phyloP scores from a whole-genome alignment of 164 flowering plant species.

The Taxillus chinensis region DNA sequence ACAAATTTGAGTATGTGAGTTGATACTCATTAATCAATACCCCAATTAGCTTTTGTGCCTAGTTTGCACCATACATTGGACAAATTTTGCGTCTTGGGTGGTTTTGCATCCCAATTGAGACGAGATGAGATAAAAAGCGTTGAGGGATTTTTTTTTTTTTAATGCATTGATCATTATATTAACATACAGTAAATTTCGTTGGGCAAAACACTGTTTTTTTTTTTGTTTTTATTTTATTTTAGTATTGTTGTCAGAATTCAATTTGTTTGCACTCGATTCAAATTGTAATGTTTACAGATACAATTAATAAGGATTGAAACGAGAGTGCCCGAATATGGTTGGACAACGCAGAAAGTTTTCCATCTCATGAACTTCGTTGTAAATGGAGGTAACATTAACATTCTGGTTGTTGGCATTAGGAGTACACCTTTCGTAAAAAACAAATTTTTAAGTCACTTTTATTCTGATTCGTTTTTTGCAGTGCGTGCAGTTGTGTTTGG shows the following conservation, averaged over 20 bases:
- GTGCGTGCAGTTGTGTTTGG: constrained; percentile 93
- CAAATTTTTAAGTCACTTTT: not conserved
- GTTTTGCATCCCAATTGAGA: no score
- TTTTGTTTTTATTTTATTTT: no score
- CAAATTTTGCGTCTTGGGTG: no score
- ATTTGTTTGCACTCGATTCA: not conserved
- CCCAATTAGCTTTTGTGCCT: no score
- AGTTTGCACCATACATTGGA: no score
- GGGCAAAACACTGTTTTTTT: no score
- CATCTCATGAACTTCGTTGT: constrained; percentile 96
- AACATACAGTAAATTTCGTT: no score
- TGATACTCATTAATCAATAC: no score
- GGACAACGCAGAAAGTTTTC: constrained; percentile 98
- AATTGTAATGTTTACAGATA: constrained; percentile 32
- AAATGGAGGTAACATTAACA: constrained; percentile 65
- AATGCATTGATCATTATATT: no score
- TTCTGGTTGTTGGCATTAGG: not conserved
- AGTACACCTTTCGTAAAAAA: not conserved
- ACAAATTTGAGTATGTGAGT: no score
- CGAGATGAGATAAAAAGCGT: no score
- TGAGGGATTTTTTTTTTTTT: no score
- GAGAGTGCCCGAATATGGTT: constrained; percentile 92
- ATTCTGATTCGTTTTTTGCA: constrained; percentile 24
- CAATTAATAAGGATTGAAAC: constrained; percentile 80
- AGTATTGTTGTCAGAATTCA: not conserved